These are phyloP conservation scores for Cylindrodendrum hubeiense DNA, from an alignment of 2,329 filamentous ascomycete genomes.

Conservation along the genomic window DNA sequence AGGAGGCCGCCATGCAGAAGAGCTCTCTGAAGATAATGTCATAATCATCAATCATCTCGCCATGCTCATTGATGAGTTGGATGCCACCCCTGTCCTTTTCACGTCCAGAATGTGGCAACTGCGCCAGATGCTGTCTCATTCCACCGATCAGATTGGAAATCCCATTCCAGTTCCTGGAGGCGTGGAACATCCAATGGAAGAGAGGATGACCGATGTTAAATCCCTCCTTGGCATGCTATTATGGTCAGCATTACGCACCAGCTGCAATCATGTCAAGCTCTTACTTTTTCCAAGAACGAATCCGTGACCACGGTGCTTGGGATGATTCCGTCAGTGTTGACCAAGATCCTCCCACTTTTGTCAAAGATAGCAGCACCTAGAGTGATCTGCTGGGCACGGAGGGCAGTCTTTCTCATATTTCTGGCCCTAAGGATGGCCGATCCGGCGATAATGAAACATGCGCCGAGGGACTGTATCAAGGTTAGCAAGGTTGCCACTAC, in stretches of 20 bases:
- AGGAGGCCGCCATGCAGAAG: constrained; percentile 83
- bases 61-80: constrained; percentile 64
- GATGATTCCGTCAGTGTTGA: constrained; percentile 76
- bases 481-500: constrained; percentile 5
- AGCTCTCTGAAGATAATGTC: constrained; percentile 83
- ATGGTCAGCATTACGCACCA: constrained; percentile 27
- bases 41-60: constrained; percentile 75
- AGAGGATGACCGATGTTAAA: constrained; percentile 83
- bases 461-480: constrained; percentile 65
- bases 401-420: constrained; percentile 65
- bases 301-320: constrained; percentile 84
- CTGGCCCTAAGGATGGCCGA: constrained; percentile 67
- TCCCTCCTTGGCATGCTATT: constrained; percentile 70
- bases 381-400: constrained; percentile 71
- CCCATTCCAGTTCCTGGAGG: constrained; percentile 81
- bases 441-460: constrained; percentile 70
- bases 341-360: constrained; percentile 72
- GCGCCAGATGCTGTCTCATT: constrained; percentile 79
- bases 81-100: constrained; percentile 46
- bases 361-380: constrained; percentile 76
- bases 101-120: constrained; percentile 52
- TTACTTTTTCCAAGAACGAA: constrained; percentile 76
- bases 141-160: constrained; percentile 76
- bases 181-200: constrained; percentile 89
- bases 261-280: constrained; percentile 14